phyloP scores from a whole-genome alignment of 139 green algal genomes.

The Chlamydomonas incerta region DNA sequence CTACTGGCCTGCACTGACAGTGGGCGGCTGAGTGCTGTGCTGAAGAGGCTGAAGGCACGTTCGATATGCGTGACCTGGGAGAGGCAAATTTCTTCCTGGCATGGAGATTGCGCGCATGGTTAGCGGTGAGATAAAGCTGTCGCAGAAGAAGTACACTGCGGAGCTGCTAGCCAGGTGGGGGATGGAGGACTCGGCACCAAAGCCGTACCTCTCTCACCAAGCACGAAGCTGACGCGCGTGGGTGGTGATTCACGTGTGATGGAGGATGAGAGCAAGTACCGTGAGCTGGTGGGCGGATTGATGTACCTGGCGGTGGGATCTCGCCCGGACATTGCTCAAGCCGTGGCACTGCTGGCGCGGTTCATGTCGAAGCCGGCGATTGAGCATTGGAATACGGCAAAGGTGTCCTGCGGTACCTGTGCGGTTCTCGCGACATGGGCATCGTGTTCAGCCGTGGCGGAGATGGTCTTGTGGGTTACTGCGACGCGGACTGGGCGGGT shows the following conservation, averaged over 20 bases:
- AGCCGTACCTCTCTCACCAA: background rate
- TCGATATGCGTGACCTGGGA: slow-evolving; percentile 11
- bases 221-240: background rate
- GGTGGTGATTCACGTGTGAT: too few relatives aligned
- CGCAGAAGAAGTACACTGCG: background rate
- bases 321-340: background rate
- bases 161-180: background rate
- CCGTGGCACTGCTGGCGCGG: background rate
- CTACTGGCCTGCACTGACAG: background rate
- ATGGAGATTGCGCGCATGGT: slow-evolving; percentile 10
- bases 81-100: background rate
- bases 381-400: background rate
- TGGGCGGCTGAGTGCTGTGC: background rate
- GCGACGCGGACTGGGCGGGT: slow-evolving; percentile 22
- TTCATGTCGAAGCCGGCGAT: background rate
- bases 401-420: background rate
- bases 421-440: background rate
- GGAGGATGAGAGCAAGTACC: background rate
- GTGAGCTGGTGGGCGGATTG: background rate
- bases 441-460: background rate
- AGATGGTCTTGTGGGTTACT: background rate
- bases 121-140: background rate
- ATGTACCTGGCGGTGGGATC: slow-evolving; percentile 1
- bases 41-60: background rate
- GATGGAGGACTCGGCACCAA: too few relatives aligned